Evolutionary conservation across 1,139 yeast genomes (phyloP).

Genomic region (Ogataea hybrid): DNA sequence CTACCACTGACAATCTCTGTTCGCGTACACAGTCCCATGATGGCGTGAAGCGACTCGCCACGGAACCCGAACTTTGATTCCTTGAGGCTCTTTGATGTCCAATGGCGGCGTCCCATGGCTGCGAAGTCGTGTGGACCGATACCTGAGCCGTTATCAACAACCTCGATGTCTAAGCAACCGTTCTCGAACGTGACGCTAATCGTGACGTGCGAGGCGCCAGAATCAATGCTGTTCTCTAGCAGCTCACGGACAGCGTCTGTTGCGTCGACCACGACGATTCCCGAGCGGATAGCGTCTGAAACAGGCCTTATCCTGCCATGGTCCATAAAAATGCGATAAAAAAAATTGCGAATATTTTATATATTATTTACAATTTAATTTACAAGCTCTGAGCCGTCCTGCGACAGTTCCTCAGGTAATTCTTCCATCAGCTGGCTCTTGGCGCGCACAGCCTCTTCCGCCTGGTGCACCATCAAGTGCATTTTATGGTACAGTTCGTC

Average conservation of each 20-base stretch:
- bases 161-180: slow-evolving; percentile 48
- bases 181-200: slow-evolving; percentile 55
- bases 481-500: slow-evolving; percentile 12
- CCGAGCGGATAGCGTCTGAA: background rate
- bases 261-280: background rate
- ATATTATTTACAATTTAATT: background rate
- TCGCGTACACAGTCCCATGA: slow-evolving; percentile 36
- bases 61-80: slow-evolving; percentile 69
- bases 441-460: slow-evolving; percentile 2
- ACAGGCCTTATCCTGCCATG: slow-evolving; percentile 1
- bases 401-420: background rate
- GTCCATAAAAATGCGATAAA: background rate
- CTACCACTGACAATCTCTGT: slow-evolving; percentile 39
- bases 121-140: slow-evolving; percentile 56
- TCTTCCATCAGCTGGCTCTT: background rate
- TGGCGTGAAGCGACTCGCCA: slow-evolving; percentile 60
- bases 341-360: background rate
- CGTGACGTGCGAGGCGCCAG: slow-evolving; percentile 57
- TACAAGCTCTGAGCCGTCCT: background rate
- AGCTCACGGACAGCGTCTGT: slow-evolving; percentile 62
- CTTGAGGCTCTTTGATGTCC: slow-evolving; percentile 61
- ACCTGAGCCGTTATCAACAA: slow-evolving; percentile 78
- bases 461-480: slow-evolving; percentile 4
- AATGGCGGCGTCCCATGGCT: slow-evolving; percentile 58
- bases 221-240: slow-evolving; percentile 79